Evolutionary conservation across 2,329 filamentous ascomycete genomes (phyloP), one percentile per base, ranked within the genome.

Genomic region (Nemania diffusa): DNA sequence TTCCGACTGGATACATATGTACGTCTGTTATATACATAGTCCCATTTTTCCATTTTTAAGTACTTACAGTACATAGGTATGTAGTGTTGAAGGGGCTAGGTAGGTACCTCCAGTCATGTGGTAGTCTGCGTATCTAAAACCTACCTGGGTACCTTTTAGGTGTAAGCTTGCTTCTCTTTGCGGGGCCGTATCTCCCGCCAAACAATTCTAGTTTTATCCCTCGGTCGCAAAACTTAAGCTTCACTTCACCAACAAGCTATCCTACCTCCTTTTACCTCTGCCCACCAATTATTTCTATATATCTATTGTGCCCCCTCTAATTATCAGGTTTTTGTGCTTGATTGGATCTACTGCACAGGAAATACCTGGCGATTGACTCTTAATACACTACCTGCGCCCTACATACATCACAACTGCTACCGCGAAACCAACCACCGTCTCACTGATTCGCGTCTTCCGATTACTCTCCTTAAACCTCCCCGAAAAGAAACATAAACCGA

Each of bases 121-220:
- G n/a, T n/a, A n/a, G n/a, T n/a, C n/a, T n/a, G n/a, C n/a, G n/a
- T n/a, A n/a, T n/a, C n/a, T n/a, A n/a, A n/a, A n/a, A n/a, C n/a
- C n/a, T n/a, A n/a, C n/a, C n/a, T n/a, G n/a, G n/a, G n/a, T n/a
- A n/a, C n/a, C n/a, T n/a, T n/a, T n/a, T n/a, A n/a, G n/a, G n/a
- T n/a, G n/a, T n/a, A n/a, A n/a, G n/a, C n/a, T n/a, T n/a, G n/a
- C n/a, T n/a, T n/a, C 5, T 32, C 29, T 9, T 32, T 48, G 64
- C 32, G 63, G 58, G 58, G 64, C 64, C 56, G 40, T 26, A 26
- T 42, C 40, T 40, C 46, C 34, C 46, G 64, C 55, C 55, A 26
- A 50, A 27, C 22, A 24, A 24, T 55, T 62, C 63, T 55, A 56
- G 40, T 56, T 69, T 68, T 59, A 62, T 62, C 53, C 55, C 58